Base-by-base conservation (phyloP, 78 protist species). In the Monocercomonoides exilis region DNA sequence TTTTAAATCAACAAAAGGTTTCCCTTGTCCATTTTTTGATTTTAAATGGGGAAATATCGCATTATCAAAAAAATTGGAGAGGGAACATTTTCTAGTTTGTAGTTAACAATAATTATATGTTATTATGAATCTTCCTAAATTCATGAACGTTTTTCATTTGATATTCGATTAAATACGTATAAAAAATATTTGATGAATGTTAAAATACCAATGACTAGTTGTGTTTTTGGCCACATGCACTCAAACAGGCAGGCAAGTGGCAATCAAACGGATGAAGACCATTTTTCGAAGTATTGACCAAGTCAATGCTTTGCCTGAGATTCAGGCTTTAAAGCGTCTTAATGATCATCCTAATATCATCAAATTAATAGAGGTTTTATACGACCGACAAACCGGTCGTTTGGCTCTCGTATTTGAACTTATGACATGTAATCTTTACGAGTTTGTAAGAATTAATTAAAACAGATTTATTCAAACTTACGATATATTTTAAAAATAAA, bases 341-440 rank as follows among this genome's bases (percentile, higher is more conserved):
- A 34, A 84, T 0, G 92, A 93, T 33, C 95, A 94, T 84, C 93
- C 96, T 0, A 89, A 92, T 54, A 87, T 96, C 46, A 89, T 96
- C 85, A 88, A 91, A 80, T 92, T 95, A 36, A 1, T 46, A 35
- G 97, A 95, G 45, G 94, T 95, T 0, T 41, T 95, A 34, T 93
- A 89, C 38, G 94, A 92, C 42, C 80, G 87, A 80, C 41, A 89
- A 29, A 87, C 92, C 1, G 95, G 96, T 0, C 34, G 92, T 0
- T 91, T 96, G 34, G 91, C 94, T 0, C 94, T 96, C 0, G 98
- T 96, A 35, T 94, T 96, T 44, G 96, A 96, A 84, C 89, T 94
- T 44, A 92, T 94, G 95, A 95, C 94, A 21, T 86, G 89, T 93
- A 96, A 96, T 91, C 35, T 92, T 2, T 96, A 96, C 80, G 98